Base-by-base conservation (phyloP, 176 grass and related monocot species). In the Pharus latifolius region DNA sequence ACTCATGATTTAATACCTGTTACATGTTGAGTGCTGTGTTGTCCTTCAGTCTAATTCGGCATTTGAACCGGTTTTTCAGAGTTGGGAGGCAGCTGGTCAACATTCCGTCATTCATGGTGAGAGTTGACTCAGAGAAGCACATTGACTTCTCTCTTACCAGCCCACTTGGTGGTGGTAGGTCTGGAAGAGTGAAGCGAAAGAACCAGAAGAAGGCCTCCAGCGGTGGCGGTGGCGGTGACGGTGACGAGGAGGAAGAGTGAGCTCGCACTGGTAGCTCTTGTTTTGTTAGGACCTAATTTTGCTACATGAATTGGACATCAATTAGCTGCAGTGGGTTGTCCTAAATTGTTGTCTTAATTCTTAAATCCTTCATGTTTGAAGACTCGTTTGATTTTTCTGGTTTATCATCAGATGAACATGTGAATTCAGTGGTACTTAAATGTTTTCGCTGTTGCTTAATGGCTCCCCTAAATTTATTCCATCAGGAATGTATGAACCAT, bases 31-130 rank as follows among this genome's bases (percentile, higher is more conserved):
- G 52, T 51, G n/a, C 25, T 49, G 48, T 70, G 17, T 69, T 22
- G 6, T 51, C 27, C n/a, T n/a, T 56, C 3, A 47, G 28, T 43
- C 5, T 40, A 41, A 59, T 46, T n/a, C n/a, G n/a, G n/a, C n/a
- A n/a, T n/a, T 14, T 3, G 46, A 42, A 50, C 6, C 32, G 24
- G 14, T 54, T 67, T 2, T 79, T 48, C 74, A 92, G 85, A 75
- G 90, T 92, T 63, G 90, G 82, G 20, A 76, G 85, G 63, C 90
- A 92, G 58, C 67, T 88, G 79, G 90, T 92, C 13, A 88, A 85
- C 78, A 92, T 88, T 60, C 78, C 90, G 17, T 92, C 85, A 0
- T 92, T 92, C 78, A 82, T 92, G 85, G 90, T 92, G 38, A 85
- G 85, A 69, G 4, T 87, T 25, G 82, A 92, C 56, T 83, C 89